These are phyloP conservation scores for Diutina rugosa DNA, from an alignment of 1,139 yeast genomes.

Conservation along the genomic window DNA sequence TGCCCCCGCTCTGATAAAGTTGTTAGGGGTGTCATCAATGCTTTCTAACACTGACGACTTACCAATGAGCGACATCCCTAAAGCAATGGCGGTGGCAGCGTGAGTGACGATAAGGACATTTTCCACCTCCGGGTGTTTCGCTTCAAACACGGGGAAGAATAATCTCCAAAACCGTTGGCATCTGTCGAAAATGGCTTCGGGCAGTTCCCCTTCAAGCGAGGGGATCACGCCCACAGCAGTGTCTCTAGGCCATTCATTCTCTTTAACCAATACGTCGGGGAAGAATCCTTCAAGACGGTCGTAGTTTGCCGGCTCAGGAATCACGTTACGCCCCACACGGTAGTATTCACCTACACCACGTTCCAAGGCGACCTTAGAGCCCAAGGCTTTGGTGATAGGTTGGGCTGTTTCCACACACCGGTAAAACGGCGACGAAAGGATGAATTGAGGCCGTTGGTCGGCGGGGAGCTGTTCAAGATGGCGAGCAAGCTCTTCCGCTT, in stretches of 20 bases:
- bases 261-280: constrained; percentile 22
- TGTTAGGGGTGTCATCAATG: constrained; percentile 21
- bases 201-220: constrained; percentile 46
- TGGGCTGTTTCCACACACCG: constrained; percentile 77
- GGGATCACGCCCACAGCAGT: constrained; percentile 38
- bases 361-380: constrained; percentile 48
- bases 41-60: constrained; percentile 28
- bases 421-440: constrained; percentile 76
- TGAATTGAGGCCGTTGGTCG: constrained; percentile 43
- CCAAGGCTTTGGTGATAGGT: constrained; percentile 47
- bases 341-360: constrained; percentile 69
- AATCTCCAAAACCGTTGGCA: constrained; percentile 33
- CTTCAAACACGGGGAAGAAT: constrained; percentile 40
- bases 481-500: constrained; percentile 61
- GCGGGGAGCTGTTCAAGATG: constrained; percentile 24
- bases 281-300: constrained; percentile 37
- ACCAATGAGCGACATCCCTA: constrained; percentile 54
- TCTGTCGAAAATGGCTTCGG: constrained; percentile 46
- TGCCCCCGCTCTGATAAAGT: constrained; percentile 28
- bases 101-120: constrained; percentile 58
- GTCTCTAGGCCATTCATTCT: constrained; percentile 27
- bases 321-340: constrained; percentile 35
- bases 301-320: constrained; percentile 49
- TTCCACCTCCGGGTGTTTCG: constrained; percentile 39
- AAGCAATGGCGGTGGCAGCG: constrained; percentile 74